Conservation (phyloP, 305 asterid genomes). For the Fraxinus albicans region DNA sequence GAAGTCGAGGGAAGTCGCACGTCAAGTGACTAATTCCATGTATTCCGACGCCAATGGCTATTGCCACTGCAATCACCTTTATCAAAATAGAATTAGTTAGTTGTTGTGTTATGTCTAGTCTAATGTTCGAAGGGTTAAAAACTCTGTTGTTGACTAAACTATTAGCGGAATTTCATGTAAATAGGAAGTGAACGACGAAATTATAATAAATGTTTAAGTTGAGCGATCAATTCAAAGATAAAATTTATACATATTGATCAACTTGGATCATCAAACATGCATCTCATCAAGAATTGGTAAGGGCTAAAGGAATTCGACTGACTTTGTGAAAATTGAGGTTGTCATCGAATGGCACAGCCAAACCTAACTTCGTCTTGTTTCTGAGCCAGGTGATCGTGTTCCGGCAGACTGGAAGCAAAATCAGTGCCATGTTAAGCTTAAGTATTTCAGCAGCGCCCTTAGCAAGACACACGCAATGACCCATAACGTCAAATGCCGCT, state of each 20-base stretch:
- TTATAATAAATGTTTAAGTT: no score
- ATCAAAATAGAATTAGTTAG: background rate
- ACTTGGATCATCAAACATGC: background rate
- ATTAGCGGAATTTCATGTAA: background rate
- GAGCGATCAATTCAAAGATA: background rate
- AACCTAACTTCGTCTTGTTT: constrained; percentile 72
- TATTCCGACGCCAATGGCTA: constrained; percentile 64
- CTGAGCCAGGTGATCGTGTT: constrained; percentile 91
- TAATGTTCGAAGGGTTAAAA: background rate
- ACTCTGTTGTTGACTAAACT: background rate
- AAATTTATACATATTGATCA: background rate
- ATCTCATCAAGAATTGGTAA: background rate
- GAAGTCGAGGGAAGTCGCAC: constrained; percentile 76
- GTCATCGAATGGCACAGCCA: constrained; percentile 84
- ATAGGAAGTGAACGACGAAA: background rate
- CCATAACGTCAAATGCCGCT: constrained; percentile 63
- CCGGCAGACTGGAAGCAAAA: constrained; percentile 75
- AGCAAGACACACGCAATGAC: constrained; percentile 77
- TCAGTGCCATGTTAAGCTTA: constrained; percentile 88
- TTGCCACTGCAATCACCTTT: constrained; percentile 68
- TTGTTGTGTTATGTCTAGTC: background rate
- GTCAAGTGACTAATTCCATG: constrained; percentile 69
- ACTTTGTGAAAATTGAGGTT: constrained; percentile 89
- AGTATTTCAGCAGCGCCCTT: constrained; percentile 92
- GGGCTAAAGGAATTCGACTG: constrained; percentile 6